phyloP scores from a whole-genome alignment of 2,329 filamentous ascomycete species.

The Didymella pomorum region DNA sequence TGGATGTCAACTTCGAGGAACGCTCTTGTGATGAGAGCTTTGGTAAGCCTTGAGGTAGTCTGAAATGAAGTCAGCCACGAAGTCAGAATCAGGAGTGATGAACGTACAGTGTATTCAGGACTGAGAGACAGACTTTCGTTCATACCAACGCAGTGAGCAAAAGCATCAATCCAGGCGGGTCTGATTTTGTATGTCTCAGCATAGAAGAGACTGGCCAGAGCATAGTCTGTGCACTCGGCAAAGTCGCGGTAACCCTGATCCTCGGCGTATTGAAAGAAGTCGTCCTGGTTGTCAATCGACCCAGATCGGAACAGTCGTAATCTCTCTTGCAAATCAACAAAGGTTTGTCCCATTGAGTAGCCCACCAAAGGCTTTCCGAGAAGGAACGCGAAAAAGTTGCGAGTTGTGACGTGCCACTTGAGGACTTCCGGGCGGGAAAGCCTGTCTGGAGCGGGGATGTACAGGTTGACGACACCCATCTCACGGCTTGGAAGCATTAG shows the following conservation, averaged over 20 bases:
- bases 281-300: slow-evolving; percentile 65
- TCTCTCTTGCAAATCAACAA: slow-evolving; percentile 70
- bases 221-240: slow-evolving; percentile 70
- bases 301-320: slow-evolving; percentile 68
- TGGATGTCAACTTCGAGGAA: slow-evolving; percentile 71
- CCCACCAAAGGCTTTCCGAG: slow-evolving; percentile 73
- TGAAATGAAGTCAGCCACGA: slow-evolving; percentile 25
- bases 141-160: slow-evolving; percentile 83
- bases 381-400: slow-evolving; percentile 80
- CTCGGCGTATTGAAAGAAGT: slow-evolving; percentile 71
- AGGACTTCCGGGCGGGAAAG: slow-evolving; percentile 64
- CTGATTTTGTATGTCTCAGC: slow-evolving; percentile 71
- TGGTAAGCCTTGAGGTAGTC: slow-evolving; percentile 60
- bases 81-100: neutral
- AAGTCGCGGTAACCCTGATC: slow-evolving; percentile 75
- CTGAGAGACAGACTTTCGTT: slow-evolving; percentile 65
- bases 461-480: slow-evolving; percentile 63
- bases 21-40: slow-evolving; percentile 70
- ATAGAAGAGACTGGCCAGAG: slow-evolving; percentile 71
- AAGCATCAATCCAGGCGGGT: slow-evolving; percentile 75
- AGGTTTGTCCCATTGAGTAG: slow-evolving; percentile 67
- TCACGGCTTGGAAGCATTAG: slow-evolving; percentile 53
- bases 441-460: slow-evolving; percentile 70
- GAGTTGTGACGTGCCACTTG: slow-evolving; percentile 71
- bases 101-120: slow-evolving; percentile 68